phyloP scores from a whole-genome alignment of 495 filamentous ascomycete species.

The Lasiosphaeria miniovina region DNA sequence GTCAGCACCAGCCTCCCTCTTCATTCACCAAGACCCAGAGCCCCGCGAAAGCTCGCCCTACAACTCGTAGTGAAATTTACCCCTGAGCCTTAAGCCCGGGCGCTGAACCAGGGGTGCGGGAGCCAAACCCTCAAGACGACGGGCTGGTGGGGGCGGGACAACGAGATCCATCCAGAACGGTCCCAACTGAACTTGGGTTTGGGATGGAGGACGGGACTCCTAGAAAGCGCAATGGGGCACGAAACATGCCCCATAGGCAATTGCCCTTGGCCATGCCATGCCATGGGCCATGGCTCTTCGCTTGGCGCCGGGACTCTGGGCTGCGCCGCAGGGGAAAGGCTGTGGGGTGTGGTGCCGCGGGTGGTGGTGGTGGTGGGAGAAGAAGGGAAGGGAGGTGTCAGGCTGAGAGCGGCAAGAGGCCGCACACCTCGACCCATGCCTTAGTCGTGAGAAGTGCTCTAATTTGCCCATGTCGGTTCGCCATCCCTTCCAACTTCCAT shows the following conservation, averaged over 20 bases:
- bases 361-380: background rate
- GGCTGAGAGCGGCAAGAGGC: too few species aligned
- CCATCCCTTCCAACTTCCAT: too few species aligned
- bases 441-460: constrained; percentile 3
- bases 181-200: background rate
- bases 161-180: background rate
- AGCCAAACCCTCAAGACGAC: background rate
- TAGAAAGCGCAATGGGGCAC: too few species aligned
- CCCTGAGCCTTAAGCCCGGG: too few species aligned
- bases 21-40: background rate
- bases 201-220: background rate
- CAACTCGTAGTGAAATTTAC: too few species aligned
- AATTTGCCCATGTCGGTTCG: constrained; percentile 9
- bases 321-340: constrained; percentile 16
- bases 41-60: too few species aligned
- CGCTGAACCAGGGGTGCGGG: background rate
- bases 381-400: background rate
- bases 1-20: background rate
- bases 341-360: background rate
- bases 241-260: too few species aligned
- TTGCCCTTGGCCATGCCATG: too few species aligned
- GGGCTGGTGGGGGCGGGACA: background rate
- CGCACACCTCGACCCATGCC: too few species aligned
- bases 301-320: constrained; percentile 19
- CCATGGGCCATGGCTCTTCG: background rate